These are phyloP conservation scores for Suillus cothurnatus DNA, from an alignment of 768 basidiomycete genomes.

Conservation along the genomic window DNA sequence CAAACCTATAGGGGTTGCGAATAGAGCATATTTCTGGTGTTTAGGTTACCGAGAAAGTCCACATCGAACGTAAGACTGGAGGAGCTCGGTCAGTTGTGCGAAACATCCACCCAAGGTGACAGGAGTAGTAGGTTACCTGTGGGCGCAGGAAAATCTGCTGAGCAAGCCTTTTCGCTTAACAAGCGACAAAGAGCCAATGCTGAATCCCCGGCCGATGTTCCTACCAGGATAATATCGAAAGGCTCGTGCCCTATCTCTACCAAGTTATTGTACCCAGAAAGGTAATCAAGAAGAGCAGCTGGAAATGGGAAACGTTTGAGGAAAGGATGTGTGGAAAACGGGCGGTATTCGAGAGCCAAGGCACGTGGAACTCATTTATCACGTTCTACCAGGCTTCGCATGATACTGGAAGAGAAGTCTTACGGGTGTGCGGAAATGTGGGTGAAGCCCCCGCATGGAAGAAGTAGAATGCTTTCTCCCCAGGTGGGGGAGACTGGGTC, in stretches of 20 bases:
- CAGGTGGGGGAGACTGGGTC: conserved; percentile 39
- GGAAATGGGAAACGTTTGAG: conserved; percentile 64
- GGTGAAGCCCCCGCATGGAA: conserved; percentile 69
- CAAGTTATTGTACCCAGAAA: conserved; percentile 76
- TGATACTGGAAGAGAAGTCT: conserved; percentile 46
- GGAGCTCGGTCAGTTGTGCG: conserved; percentile 40
- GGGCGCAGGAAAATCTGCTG: conserved; percentile 21
- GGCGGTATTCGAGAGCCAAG: conserved; percentile 73
- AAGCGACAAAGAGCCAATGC: conserved; percentile 65
- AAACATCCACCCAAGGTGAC: conserved; percentile 50
- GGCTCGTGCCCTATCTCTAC: conserved; percentile 59
- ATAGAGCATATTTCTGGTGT: conserved; percentile 13
- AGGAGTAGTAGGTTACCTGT: conserved; percentile 53
- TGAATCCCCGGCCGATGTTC: conserved; percentile 78
- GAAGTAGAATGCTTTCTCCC: conserved; percentile 56
- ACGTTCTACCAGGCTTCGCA: conserved; percentile 49
- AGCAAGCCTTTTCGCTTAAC: conserved; percentile 52
- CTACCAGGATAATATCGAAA: conserved; percentile 61
- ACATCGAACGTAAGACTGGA: conserved; percentile 42
- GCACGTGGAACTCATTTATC: conserved; percentile 46
- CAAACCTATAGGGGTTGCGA: too few relatives aligned
- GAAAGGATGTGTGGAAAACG: conserved; percentile 49
- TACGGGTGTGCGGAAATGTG: conserved; percentile 59
- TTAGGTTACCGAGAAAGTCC: conserved; percentile 20
- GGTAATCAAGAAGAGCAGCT: conserved; percentile 69